Percentiles rank a stretch among this genome's conserved stretches.
These are phyloP conservation scores for Xylaria grammica DNA, from an alignment of 495 filamentous ascomycete genomes.

Conservation along the genomic window DNA sequence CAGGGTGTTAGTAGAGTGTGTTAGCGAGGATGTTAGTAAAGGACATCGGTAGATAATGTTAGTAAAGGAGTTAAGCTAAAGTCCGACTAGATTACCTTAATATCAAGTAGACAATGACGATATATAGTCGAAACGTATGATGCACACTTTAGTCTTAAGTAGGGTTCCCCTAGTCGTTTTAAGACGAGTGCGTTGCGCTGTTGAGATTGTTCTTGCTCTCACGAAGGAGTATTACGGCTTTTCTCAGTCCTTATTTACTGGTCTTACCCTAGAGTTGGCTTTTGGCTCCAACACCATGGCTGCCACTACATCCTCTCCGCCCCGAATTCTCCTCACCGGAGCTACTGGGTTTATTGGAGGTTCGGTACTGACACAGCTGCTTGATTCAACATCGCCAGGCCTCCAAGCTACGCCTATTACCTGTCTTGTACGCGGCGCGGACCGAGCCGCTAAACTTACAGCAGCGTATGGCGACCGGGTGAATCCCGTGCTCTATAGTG, in stretches of 20 bases:
- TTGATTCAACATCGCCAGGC: slow-evolving; percentile 23
- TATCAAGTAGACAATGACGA: no score
- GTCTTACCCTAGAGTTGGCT: not conserved
- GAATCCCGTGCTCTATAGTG: slow-evolving; percentile 27
- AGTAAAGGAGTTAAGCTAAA: slow-evolving; percentile 13
- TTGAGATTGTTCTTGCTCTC: not conserved
- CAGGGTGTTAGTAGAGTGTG: no score
- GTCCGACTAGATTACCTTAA: not conserved
- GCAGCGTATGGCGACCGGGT: slow-evolving; percentile 30
- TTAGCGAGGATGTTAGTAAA: no score
- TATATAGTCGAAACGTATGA: no score
- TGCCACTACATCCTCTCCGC: slow-evolving; percentile 18
- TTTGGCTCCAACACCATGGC: slow-evolving; percentile 21
- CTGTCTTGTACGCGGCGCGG: slow-evolving; percentile 26
- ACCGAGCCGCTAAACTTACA: slow-evolving; percentile 27
- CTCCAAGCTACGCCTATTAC: slow-evolving; percentile 24
- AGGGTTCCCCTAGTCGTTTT: not conserved
- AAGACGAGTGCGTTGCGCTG: not conserved
- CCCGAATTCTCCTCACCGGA: slow-evolving; percentile 34
- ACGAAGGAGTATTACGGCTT: no score
- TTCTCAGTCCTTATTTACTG: not conserved
- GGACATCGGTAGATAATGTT: no score
- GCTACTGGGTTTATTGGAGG: slow-evolving; percentile 39
- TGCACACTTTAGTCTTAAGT: no score
- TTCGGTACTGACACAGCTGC: slow-evolving; percentile 29